Percentiles rank a stretch among this genome's conserved stretches.
phyloP scores from a whole-genome alignment of 352 stramenopile genomes.

The Thraustochytrium striatum region DNA sequence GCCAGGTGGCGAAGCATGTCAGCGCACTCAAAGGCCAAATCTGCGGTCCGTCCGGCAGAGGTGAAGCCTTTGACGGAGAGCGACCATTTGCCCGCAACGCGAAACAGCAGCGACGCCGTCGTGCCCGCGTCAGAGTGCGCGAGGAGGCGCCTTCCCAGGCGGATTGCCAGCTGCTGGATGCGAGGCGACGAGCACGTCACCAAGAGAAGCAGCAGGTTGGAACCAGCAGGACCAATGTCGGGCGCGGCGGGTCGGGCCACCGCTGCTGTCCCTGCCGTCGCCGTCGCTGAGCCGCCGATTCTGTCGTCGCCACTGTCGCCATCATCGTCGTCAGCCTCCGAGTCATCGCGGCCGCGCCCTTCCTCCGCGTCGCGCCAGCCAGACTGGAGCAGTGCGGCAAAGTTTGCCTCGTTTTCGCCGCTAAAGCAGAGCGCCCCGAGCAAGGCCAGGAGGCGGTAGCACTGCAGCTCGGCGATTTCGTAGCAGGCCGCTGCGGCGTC shows the following conservation, averaged over 20 bases:
- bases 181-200: constrained; percentile 34
- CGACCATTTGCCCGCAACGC: constrained; percentile 9
- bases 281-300: no score
- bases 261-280: no score
- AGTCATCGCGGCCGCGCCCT: no score
- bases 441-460: neutral
- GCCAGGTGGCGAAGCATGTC: constrained; percentile 19
- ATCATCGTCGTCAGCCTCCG: no score
- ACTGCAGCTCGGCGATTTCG: constrained; percentile 17
- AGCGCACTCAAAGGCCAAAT: constrained; percentile 31
- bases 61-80: constrained; percentile 2
- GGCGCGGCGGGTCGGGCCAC: no score
- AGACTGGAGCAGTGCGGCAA: no score
- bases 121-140: neutral
- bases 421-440: constrained; percentile 20
- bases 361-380: no score
- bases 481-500: constrained; percentile 3
- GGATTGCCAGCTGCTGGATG: constrained; percentile 29
- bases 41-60: neutral
- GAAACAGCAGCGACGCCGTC: neutral
- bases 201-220: neutral
- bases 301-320: no score
- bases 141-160: constrained; percentile 3
- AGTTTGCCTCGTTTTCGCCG: neutral
- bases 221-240: neutral